Evolutionary conservation across 1,284 basidiomycete species (phyloP).

Genomic region (Trichosporon faecale): DNA sequence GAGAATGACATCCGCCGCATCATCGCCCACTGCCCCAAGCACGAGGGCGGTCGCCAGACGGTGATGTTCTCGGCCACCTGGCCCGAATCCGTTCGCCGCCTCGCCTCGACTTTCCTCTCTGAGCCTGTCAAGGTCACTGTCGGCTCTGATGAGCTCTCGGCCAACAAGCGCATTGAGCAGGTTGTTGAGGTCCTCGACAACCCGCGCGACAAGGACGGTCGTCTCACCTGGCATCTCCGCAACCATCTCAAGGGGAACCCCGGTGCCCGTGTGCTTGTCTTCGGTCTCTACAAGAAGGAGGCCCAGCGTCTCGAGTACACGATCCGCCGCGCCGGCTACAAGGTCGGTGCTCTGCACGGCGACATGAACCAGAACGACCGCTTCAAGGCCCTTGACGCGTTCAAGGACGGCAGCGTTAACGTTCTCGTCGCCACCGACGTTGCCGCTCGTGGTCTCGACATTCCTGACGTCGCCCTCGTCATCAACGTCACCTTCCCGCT

Average conservation of each 20-base stretch:
- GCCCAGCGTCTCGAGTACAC: constrained; percentile 82
- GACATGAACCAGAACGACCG: constrained; percentile 86
- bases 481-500: constrained; percentile 97
- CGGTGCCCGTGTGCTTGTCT: constrained; percentile 72
- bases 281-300: constrained; percentile 98
- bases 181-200: constrained; percentile 86
- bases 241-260: constrained; percentile 60
- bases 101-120: constrained; percentile 87
- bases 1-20: constrained; percentile 96
- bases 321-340: constrained; percentile 73
- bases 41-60: constrained; percentile 67
- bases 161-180: constrained; percentile 81
- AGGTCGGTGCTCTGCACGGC: constrained; percentile 85
- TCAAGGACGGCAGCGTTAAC: constrained; percentile 79
- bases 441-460: constrained; percentile 92
- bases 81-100: constrained; percentile 89
- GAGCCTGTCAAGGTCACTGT: constrained; percentile 88
- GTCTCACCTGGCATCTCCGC: constrained; percentile 65
- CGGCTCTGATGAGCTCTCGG: constrained; percentile 90
- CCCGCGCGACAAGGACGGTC: constrained; percentile 76
- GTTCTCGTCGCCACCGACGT: constrained; percentile 96
- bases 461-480: constrained; percentile 88
- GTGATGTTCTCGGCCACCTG: constrained; percentile 99
- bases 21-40: constrained; percentile 71
- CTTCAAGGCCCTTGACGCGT: constrained; percentile 80